Conservation (phyloP, 495 filamentous ascomycete genomes). For the Letharia columbiana region DNA sequence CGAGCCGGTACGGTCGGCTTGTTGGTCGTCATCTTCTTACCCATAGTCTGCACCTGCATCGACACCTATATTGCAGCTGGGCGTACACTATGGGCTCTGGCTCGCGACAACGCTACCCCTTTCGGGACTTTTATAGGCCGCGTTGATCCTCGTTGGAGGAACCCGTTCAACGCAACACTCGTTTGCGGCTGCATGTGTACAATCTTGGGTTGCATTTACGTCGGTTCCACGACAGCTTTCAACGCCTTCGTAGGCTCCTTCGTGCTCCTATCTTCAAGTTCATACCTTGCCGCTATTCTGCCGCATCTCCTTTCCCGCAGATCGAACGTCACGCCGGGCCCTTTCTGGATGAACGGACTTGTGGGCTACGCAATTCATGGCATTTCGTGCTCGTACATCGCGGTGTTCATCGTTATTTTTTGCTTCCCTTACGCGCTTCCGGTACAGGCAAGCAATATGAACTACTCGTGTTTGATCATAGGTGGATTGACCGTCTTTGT, state of each 20-base stretch:
- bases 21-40: conserved; percentile 58
- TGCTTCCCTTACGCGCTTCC: conserved; percentile 63
- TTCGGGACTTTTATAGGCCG: conserved; percentile 34
- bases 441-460: conserved; percentile 50
- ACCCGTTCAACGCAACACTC: conserved; percentile 62
- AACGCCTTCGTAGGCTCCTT: conserved; percentile 64
- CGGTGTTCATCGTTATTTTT: conserved; percentile 63
- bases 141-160: conserved; percentile 41
- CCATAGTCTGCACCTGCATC: conserved; percentile 34
- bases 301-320: conserved; percentile 61
- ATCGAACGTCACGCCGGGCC: conserved; percentile 53
- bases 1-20: conserved; percentile 46
- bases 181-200: conserved; percentile 50
- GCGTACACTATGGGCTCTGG: conserved; percentile 70
- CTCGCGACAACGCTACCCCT: conserved; percentile 55
- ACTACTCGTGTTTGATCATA: conserved; percentile 59
- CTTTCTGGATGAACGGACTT: conserved; percentile 55
- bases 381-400: conserved; percentile 54
- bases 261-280: conserved; percentile 57
- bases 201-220: conserved; percentile 62
- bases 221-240: conserved; percentile 67
- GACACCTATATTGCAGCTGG: conserved; percentile 68
- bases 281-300: conserved; percentile 67
- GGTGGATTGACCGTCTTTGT: conserved; percentile 47
- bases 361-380: conserved; percentile 54